A percentile compares a stretch with the other conserved stretches of the same genome.
These are phyloP conservation scores for Pseudomonodictys pantanalensis DNA, from an alignment of 495 filamentous ascomycete species.

Conservation along the genomic window DNA sequence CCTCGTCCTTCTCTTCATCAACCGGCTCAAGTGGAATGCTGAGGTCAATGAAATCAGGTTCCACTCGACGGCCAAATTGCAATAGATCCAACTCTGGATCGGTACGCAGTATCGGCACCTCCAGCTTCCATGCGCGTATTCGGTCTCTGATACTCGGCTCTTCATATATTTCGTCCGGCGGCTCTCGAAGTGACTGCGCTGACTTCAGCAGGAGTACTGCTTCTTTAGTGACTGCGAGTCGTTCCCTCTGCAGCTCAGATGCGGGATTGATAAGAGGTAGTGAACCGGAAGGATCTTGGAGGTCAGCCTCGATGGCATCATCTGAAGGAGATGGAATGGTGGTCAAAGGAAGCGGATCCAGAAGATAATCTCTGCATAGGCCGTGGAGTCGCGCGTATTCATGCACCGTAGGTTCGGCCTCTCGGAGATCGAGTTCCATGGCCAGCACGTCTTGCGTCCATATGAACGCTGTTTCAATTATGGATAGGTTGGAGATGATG, in stretches of 20 bases:
- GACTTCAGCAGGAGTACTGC: conserved; percentile 18
- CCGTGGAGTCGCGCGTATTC: conserved; percentile 47
- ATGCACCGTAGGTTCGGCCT: conserved; percentile 37
- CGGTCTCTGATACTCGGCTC: not conserved
- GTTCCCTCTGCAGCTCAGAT: conserved; percentile 27
- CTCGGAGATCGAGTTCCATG: conserved; percentile 15
- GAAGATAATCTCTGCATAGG: conserved; percentile 19
- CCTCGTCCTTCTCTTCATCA: conserved; percentile 51
- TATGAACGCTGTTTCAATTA: not conserved
- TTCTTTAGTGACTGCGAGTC: conserved; percentile 22
- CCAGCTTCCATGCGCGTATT: conserved; percentile 22
- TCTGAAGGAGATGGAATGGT: not conserved
- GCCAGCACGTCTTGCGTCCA: not conserved
- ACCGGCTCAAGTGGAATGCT: conserved; percentile 46
- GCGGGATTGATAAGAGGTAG: conserved; percentile 2
- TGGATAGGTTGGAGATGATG: not conserved
- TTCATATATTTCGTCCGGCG: not conserved
- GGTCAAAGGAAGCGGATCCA: not conserved
- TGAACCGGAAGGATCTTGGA: conserved; percentile 7
- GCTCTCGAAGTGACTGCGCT: not conserved
- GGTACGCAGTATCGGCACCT: conserved; percentile 33
- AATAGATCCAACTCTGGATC: conserved; percentile 39
- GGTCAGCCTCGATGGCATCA: conserved; percentile 17
- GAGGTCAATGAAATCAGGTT: conserved; percentile 14
- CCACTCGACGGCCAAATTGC: conserved; percentile 23